phyloP scores from a whole-genome alignment of 2,329 filamentous ascomycete genomes.

The Gliomastix tumulicola region DNA sequence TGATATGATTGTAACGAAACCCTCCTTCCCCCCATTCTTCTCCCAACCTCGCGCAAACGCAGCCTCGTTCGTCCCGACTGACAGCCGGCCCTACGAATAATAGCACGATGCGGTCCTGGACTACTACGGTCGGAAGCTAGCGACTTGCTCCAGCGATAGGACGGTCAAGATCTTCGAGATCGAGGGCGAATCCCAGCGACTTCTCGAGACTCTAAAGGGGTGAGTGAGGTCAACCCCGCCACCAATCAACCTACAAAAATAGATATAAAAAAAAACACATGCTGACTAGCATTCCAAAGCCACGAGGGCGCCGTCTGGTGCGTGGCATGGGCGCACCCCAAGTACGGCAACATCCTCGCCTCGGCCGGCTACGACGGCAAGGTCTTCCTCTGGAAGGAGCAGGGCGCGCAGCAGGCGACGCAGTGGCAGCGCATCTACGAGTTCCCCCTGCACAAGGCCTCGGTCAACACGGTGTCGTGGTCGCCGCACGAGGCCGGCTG shows the following conservation, averaged over 20 bases:
- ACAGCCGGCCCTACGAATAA: background rate
- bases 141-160: conserved; percentile 95
- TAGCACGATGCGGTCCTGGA: conserved; percentile 97
- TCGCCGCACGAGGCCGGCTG: conserved; percentile 95
- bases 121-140: conserved; percentile 93
- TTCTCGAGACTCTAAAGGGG: conserved; percentile 93
- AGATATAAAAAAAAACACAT: background rate
- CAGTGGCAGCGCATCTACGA: conserved; percentile 86
- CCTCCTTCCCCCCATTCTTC: too few relatives aligned
- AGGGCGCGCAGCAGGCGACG: conserved; percentile 40
- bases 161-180: conserved; percentile 99
- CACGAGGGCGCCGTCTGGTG: conserved; percentile 98
- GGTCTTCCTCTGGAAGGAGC: conserved; percentile 97
- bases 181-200: conserved; percentile 81
- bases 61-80: background rate
- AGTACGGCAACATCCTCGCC: conserved; percentile 96
- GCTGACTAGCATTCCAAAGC: conserved; percentile 34
- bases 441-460: conserved; percentile 88
- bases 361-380: conserved; percentile 96
- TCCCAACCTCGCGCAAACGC: conserved; percentile 3
- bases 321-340: conserved; percentile 95
- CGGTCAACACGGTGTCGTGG: conserved; percentile 95
- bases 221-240: conserved; percentile 31
- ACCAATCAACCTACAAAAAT: background rate
- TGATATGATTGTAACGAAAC: conserved; percentile 99